These are phyloP conservation scores for Boletus eberwhitei DNA, from an alignment of 768 basidiomycete species.

Conservation along the genomic window DNA sequence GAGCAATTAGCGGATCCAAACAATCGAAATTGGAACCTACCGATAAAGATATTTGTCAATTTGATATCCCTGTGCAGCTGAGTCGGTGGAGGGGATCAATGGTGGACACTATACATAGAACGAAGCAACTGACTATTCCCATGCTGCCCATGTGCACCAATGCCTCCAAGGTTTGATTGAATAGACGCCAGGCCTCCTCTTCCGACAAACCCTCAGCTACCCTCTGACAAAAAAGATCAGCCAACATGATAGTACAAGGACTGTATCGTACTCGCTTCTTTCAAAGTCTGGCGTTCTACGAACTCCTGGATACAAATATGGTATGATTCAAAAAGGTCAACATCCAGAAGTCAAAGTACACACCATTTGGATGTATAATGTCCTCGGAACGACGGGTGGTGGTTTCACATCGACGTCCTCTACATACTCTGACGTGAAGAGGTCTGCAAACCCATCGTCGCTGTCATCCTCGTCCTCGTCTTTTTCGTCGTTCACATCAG, in stretches of 20 bases:
- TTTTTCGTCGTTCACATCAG: slow-evolving; percentile 37
- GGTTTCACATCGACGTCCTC: slow-evolving; percentile 33
- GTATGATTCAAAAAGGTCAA: neutral
- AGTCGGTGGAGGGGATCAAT: slow-evolving; percentile 24
- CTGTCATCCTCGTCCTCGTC: slow-evolving; percentile 44
- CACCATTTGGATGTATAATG: slow-evolving; percentile 95
- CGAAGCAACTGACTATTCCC: slow-evolving; percentile 63
- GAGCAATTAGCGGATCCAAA: neutral
- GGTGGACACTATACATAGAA: neutral
- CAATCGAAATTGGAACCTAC: slow-evolving; percentile 38
- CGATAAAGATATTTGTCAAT: slow-evolving; percentile 90
- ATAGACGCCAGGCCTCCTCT: slow-evolving; percentile 85
- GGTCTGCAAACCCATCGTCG: slow-evolving; percentile 38
- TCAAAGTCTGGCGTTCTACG: slow-evolving; percentile 86
- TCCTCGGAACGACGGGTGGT: slow-evolving; percentile 41
- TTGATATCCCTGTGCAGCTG: slow-evolving; percentile 87
- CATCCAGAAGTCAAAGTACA: neutral
- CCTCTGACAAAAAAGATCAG: slow-evolving; percentile 38
- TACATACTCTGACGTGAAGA: slow-evolving; percentile 34
- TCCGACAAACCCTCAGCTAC: slow-evolving; percentile 79
- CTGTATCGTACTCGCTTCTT: slow-evolving; percentile 50
- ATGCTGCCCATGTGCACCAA: slow-evolving; percentile 84
- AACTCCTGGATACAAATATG: slow-evolving; percentile 56
- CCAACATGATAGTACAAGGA: neutral
- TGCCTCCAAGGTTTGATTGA: slow-evolving; percentile 87